Evolutionary conservation across 192 early-diverging fungal species (phyloP).

Genomic region (Rhizophagus prolifer): DNA sequence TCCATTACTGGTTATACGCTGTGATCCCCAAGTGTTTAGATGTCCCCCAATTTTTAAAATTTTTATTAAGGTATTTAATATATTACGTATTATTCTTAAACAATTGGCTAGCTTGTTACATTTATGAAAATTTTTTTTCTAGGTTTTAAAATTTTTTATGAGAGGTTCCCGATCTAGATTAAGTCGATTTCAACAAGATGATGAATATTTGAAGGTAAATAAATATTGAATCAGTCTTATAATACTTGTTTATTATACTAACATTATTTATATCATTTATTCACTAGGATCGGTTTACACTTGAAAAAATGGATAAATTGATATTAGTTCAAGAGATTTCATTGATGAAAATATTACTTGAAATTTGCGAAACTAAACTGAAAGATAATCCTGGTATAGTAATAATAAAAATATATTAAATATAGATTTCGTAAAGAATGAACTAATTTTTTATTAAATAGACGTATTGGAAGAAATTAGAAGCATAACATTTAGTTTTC

Average conservation of each 20-base stretch:
- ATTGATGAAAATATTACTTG: slow-evolving; percentile 56
- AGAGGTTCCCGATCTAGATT: slow-evolving; percentile 45
- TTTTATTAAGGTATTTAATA: slow-evolving; percentile 37
- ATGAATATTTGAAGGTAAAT: not conserved
- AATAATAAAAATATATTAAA: not conserved
- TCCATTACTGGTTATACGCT: slow-evolving; percentile 55
- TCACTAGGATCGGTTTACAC: slow-evolving; percentile 26
- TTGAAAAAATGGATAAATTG: slow-evolving; percentile 46
- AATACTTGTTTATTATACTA: not conserved
- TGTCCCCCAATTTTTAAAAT: slow-evolving; percentile 48
- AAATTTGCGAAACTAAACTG: slow-evolving; percentile 34
- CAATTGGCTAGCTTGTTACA: not conserved
- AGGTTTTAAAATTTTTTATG: slow-evolving; percentile 37
- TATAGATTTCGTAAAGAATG: not conserved
- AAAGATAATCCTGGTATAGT: slow-evolving; percentile 12
- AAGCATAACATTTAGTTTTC: slow-evolving; percentile 50
- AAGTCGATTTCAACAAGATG: not conserved
- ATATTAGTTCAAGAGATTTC: slow-evolving; percentile 57
- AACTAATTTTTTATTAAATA: not conserved
- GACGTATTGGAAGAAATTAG: slow-evolving; percentile 26
- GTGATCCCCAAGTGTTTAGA: slow-evolving; percentile 54
- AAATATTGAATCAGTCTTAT: not conserved
- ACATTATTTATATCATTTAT: not conserved
- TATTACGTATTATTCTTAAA: not conserved
- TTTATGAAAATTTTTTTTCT: slow-evolving; percentile 9